phyloP scores from a whole-genome alignment of 345 rosid species.

The Eucalyptus pumila region DNA sequence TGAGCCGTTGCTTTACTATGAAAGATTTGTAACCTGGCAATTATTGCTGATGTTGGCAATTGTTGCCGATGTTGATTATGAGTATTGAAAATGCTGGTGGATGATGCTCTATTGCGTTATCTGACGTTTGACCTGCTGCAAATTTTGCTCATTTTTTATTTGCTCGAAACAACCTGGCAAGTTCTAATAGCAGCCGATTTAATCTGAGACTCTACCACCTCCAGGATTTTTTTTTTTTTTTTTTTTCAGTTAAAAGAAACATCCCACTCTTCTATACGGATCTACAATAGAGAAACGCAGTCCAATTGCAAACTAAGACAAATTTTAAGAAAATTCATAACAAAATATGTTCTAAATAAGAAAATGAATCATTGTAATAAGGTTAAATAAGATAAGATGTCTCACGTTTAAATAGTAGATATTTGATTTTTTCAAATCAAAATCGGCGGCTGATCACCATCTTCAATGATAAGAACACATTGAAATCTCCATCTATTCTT shows the following conservation, averaged over 20 bases:
- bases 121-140: neutral
- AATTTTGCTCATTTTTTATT: neutral
- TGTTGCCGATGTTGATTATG: too few relatives aligned
- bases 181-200: neutral
- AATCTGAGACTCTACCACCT: neutral
- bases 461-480: too few relatives aligned
- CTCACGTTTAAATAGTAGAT: too few relatives aligned
- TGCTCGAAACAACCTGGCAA: neutral
- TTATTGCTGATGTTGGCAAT: neutral
- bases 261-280: rapidly evolving
- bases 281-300: too few relatives aligned
- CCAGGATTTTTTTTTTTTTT: too few relatives aligned
- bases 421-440: rapidly evolving
- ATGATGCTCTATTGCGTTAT: neutral
- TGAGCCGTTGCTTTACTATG: neutral
- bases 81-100: neutral
- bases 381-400: too few relatives aligned
- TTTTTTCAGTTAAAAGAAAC: too few relatives aligned
- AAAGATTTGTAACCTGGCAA: neutral
- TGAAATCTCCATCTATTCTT: too few relatives aligned
- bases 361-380: too few relatives aligned
- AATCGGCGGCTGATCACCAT: rapidly evolving
- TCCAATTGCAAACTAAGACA: too few relatives aligned
- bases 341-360: too few relatives aligned
- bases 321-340: too few relatives aligned